These are phyloP conservation scores for Sungouiella blattae DNA, from an alignment of 805 yeast genomes.

Conservation along the genomic window DNA sequence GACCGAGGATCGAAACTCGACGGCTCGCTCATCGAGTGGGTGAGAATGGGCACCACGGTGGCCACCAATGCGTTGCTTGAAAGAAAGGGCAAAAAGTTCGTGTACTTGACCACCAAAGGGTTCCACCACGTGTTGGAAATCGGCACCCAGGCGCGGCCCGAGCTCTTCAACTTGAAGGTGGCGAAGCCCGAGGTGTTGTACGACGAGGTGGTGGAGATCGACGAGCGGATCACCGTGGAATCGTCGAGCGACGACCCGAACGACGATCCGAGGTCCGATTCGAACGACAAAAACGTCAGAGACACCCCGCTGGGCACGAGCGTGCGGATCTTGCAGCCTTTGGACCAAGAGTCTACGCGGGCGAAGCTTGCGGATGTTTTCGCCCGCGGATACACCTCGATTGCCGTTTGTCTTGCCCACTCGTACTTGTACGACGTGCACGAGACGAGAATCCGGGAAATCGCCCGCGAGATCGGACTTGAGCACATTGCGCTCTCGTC, in stretches of 20 bases:
- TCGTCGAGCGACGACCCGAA: conserved; percentile 11
- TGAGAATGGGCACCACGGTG: conserved; percentile 29
- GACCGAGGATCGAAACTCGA: conserved; percentile 62
- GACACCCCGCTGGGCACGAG: conserved; percentile 35
- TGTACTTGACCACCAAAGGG: conserved; percentile 80
- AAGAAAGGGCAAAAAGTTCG: conserved; percentile 84
- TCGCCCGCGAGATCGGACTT: conserved; percentile 36
- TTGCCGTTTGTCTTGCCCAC: conserved; percentile 37
- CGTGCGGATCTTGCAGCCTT: conserved; percentile 26
- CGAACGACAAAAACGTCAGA: too few species aligned
- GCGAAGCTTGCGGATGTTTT: conserved; percentile 25
- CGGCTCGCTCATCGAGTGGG: conserved; percentile 55
- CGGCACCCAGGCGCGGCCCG: conserved; percentile 88
- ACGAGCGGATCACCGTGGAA: conserved; percentile 83
- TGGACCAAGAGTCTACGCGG: conserved; percentile 13
- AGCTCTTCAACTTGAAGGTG: conserved; percentile 76
- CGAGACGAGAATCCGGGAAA: conserved; percentile 31
- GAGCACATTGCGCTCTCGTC: conserved; percentile 37
- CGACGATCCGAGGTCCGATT: conserved; percentile 61
- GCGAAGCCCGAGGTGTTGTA: conserved; percentile 66
- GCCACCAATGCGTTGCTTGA: conserved; percentile 92
- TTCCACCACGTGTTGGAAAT: conserved; percentile 74
- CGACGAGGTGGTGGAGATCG: conserved; percentile 73
- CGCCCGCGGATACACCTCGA: conserved; percentile 11
- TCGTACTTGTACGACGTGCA: conserved; percentile 39